Evolutionary conservation across 805 yeast species (phyloP), one percentile per base, ranked within the genome.

Genomic region (Yarrowia deformans): DNA sequence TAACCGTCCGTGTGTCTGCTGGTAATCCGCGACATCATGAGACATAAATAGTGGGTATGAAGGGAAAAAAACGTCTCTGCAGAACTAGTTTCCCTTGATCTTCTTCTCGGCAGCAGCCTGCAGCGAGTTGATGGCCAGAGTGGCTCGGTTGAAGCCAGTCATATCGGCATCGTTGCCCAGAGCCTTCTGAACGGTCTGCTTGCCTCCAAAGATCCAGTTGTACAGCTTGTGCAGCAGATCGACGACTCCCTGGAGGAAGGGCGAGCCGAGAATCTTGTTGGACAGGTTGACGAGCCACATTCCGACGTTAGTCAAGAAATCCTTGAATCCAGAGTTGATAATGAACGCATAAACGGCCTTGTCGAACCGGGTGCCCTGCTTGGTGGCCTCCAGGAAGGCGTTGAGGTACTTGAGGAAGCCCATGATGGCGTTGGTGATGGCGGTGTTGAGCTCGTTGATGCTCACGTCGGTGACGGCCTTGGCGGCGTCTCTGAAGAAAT

Each of bases 221-320:
- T 23, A 34, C 19, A 60, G 40, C 52, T 60, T 42, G 43, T 60
- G 45, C 43, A 60, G 66, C 66, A 60, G 42, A 8, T 60, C 42
- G 42, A 60, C 19, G 12, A 60, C 19, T n/a, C 42, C 52, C 52
- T 60, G 66, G 23, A 60, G 66, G 19, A 60, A 14, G 14, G 66
- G 66, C 3, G 66, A 60, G 42, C 66, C 66, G 34, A 60, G 66
- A 34, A 60, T 60, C 52, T 42, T 60, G 66, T 60, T 60, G 52
- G 66, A 60, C 14, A 60, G 40, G 52, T 60, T 60, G 14, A 60
- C 52, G 19, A 60, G 35, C 52, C 50, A 60, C 45, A 60, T 42
- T 14, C 52, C 66, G 8, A 45, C 52, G 34, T 60, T 60, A 52
- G 66, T 60, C 8, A 60, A 34, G 29, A 40, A 60, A 18, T 60